Evolutionary conservation across 2,329 filamentous ascomycete species (phyloP).

Genomic region (Cladophialophora yegresii): DNA sequence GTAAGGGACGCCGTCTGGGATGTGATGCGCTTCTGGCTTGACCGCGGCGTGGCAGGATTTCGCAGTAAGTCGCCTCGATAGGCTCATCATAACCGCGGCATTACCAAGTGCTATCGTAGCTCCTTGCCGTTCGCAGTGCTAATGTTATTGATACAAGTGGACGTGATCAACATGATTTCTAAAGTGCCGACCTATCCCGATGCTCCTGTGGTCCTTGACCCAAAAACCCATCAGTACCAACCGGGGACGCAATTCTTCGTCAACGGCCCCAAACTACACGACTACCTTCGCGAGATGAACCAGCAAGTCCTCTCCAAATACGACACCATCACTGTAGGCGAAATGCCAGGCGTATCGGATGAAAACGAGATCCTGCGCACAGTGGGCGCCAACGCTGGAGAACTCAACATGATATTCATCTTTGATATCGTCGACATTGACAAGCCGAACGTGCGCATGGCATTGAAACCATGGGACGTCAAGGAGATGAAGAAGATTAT

Average conservation of each 20-base stretch:
- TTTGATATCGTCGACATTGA: conserved; percentile 44
- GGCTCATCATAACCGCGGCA: not conserved
- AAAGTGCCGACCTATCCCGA: conserved; percentile 61
- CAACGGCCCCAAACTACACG: conserved; percentile 44
- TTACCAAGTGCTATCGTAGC: not conserved
- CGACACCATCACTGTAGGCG: conserved; percentile 47
- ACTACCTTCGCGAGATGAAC: conserved; percentile 44
- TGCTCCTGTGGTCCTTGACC: conserved; percentile 43
- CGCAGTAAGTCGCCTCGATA: conserved; percentile 41
- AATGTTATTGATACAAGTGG: conserved; percentile 40
- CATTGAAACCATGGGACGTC: conserved; percentile 45
- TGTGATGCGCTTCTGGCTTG: conserved; percentile 77
- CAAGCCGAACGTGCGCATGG: conserved; percentile 39
- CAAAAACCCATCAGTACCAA: conserved; percentile 49
- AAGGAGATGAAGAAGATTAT: conserved; percentile 48
- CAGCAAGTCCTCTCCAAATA: conserved; percentile 42
- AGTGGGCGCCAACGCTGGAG: conserved; percentile 40
- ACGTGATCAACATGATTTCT: conserved; percentile 72
- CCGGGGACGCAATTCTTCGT: conserved; percentile 47
- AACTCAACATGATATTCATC: conserved; percentile 48
- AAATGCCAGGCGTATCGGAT: conserved; percentile 43
- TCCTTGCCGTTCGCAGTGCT: not conserved
- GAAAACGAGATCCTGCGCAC: conserved; percentile 44
- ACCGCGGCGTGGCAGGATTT: conserved; percentile 71
- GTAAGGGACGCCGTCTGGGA: conserved; percentile 70